Evolutionary conservation across 805 yeast species (phyloP).

Genomic region (Sugiyamaella qingdaonensis): DNA sequence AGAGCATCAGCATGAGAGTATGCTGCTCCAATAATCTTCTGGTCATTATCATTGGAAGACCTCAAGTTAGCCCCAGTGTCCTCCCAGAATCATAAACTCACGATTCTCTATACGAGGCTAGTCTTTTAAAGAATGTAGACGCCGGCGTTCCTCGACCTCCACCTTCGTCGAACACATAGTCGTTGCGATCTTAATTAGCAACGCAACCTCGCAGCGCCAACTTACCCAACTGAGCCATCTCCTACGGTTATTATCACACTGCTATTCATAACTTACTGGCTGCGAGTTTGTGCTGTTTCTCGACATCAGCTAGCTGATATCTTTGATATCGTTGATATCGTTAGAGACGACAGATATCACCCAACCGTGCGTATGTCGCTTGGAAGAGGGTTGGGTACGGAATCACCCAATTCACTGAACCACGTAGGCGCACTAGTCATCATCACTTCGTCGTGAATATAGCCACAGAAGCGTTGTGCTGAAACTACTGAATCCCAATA

Average conservation of each 20-base stretch:
- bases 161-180: slow-evolving; percentile 61
- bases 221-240: slow-evolving; percentile 38
- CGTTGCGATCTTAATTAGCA: slow-evolving; percentile 32
- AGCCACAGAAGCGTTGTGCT: no score
- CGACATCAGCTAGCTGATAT: background rate
- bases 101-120: slow-evolving; percentile 26
- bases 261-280: background rate
- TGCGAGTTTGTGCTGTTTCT: background rate
- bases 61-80: background rate
- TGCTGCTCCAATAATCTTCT: slow-evolving; percentile 50
- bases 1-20: slow-evolving; percentile 48
- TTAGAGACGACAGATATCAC: background rate
- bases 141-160: slow-evolving; percentile 65
- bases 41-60: slow-evolving; percentile 28
- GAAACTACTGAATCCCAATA: no score
- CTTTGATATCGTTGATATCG: slow-evolving; percentile 1
- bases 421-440: no score
- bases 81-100: background rate
- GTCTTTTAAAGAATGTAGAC: slow-evolving; percentile 45
- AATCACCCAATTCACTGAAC: no score
- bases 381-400: background rate
- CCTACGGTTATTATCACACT: slow-evolving; percentile 26
- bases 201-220: background rate
- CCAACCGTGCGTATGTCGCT: background rate
- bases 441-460: no score